Evolutionary conservation across 805 yeast genomes (phyloP).

Genomic region (Peterozyma toletana): DNA sequence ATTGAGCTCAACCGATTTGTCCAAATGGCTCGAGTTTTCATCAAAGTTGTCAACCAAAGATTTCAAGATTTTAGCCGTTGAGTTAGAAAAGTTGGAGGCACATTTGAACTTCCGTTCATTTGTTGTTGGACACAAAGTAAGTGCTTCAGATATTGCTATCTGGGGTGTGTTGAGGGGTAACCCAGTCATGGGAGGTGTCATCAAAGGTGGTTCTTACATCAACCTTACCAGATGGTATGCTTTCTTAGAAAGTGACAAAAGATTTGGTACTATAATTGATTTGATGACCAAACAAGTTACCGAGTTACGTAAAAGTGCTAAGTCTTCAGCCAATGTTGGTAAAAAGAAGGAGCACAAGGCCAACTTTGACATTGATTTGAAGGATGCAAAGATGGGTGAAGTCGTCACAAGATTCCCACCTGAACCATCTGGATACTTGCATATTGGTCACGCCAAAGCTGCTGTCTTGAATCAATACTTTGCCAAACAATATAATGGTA

Average conservation of each 20-base stretch:
- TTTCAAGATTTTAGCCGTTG: conserved; percentile 75
- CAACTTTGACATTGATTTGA: conserved; percentile 86
- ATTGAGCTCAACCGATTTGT: conserved; percentile 25
- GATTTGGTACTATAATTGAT: conserved; percentile 67
- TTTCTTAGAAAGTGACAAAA: conserved; percentile 57
- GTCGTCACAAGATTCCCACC: conserved; percentile 99
- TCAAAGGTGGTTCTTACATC: conserved; percentile 76
- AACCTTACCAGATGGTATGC: conserved; percentile 93
- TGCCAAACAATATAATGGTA: conserved; percentile 94
- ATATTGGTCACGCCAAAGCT: conserved; percentile 98
- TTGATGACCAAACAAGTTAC: conserved; percentile 58
- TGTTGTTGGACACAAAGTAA: conserved; percentile 55
- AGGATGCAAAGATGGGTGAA: conserved; percentile 86
- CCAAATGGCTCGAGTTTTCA: conserved; percentile 68
- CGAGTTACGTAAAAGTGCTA: conserved; percentile 67
- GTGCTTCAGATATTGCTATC: conserved; percentile 77
- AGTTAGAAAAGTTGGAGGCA: conserved; percentile 73
- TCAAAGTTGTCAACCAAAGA: conserved; percentile 72
- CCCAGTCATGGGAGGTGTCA: conserved; percentile 84
- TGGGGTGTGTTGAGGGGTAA: conserved; percentile 96
- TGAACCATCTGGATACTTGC: conserved; percentile 98
- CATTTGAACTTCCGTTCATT: conserved; percentile 83
- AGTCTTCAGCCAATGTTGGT: conserved; percentile 40
- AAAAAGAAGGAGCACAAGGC: conserved; percentile 91
- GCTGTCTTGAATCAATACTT: conserved; percentile 95